Percentiles rank a stretch among this genome's conserved stretches.
These are phyloP conservation scores for Pythium plurisporium DNA, from an alignment of 352 stramenopile genomes.

Conservation along the genomic window DNA sequence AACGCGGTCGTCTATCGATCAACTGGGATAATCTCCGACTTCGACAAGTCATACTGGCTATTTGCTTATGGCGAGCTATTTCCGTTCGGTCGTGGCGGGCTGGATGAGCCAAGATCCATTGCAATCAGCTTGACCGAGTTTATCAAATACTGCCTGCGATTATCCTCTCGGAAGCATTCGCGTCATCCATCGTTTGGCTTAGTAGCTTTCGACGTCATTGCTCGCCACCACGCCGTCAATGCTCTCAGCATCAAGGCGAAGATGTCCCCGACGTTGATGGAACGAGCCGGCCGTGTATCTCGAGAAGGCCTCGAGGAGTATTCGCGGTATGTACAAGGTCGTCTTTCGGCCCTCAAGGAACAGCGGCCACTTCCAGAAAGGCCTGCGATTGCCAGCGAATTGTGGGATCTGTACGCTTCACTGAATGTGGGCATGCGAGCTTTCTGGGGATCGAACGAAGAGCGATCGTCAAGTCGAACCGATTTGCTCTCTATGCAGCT, in stretches of 20 bases:
- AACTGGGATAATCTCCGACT: not conserved
- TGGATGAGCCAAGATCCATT: slow-evolving; percentile 12
- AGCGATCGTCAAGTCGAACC: not conserved
- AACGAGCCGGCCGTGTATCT: not conserved
- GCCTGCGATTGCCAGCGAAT: not conserved
- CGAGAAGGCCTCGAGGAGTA: not conserved
- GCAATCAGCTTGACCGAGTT: slow-evolving; percentile 4
- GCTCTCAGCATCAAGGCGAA: slow-evolving; percentile 4
- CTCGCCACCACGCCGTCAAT: not conserved
- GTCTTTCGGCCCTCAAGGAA: not conserved
- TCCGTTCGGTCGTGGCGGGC: slow-evolving; percentile 19
- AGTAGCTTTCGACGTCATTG: slow-evolving; percentile 11
- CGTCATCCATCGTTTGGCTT: not conserved
- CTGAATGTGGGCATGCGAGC: not conserved
- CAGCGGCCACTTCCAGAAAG: not conserved
- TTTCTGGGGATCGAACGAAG: slow-evolving; percentile 7
- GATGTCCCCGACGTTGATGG: not conserved
- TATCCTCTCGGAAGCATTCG: not conserved
- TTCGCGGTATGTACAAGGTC: not conserved
- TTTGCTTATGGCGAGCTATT: slow-evolving; percentile 16
- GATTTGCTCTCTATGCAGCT: not conserved
- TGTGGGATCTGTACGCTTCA: not conserved
- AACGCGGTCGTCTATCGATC: not conserved
- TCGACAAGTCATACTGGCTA: not conserved
- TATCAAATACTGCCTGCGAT: not conserved